Evolutionary conservation across 371 early-diverging fungal genomes (phyloP).

Genomic region (Mortierella polycephala): DNA sequence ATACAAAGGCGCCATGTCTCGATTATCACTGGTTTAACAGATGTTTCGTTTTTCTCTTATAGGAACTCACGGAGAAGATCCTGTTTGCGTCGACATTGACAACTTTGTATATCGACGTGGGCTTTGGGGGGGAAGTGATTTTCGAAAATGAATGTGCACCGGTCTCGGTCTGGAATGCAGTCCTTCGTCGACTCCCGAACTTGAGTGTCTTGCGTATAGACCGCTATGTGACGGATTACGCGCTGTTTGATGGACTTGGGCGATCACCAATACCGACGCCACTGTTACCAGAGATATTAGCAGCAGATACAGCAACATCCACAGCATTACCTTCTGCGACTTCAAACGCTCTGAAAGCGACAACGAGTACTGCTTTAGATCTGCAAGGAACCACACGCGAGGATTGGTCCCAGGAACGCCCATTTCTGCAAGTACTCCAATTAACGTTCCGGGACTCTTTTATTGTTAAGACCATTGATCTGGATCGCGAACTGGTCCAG

Average conservation of each 20-base stretch:
- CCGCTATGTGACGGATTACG: conserved; percentile 23
- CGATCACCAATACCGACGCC: conserved; percentile 2
- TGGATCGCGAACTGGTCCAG: conserved; percentile 32
- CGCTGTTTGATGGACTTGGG: conserved; percentile 35
- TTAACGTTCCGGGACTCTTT: conserved; percentile 24
- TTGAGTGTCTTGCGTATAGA: conserved; percentile 30
- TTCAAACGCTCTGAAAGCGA: not conserved
- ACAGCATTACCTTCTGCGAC: not conserved
- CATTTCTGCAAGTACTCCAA: conserved; percentile 27
- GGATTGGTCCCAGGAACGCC: conserved; percentile 27
- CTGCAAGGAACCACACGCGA: not conserved
- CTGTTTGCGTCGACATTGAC: conserved; percentile 22
- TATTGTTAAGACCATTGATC: conserved; percentile 19
- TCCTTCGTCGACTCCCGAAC: conserved; percentile 18
- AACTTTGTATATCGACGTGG: conserved; percentile 38
- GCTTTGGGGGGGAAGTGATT: not conserved
- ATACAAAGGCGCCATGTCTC: not conserved
- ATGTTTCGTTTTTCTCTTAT: not conserved
- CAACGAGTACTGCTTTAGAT: not conserved
- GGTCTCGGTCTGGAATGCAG: conserved; percentile 23
- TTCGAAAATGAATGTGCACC: conserved; percentile 14
- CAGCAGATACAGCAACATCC: not conserved
- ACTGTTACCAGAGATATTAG: not conserved
- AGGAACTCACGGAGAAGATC: conserved; percentile 17
- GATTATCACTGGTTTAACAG: not conserved